These are phyloP conservation scores for Solanum appendiculatum DNA, from an alignment of 257 asterid species.

Conservation along the genomic window DNA sequence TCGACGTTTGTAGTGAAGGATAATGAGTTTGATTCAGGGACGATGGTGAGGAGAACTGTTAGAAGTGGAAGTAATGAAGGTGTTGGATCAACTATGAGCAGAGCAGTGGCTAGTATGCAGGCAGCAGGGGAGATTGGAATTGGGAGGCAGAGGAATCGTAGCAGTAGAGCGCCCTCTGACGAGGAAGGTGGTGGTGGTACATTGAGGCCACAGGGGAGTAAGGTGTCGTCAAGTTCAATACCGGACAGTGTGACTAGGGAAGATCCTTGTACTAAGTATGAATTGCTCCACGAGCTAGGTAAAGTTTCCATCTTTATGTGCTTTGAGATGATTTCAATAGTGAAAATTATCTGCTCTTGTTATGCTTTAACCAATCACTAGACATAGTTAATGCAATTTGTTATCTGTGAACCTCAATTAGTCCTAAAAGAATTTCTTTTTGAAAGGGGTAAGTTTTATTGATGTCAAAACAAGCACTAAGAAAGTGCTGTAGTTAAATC, in stretches of 20 bases:
- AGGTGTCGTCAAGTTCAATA: constrained; percentile 70
- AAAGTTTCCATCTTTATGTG: constrained; percentile 12
- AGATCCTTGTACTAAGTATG: constrained; percentile 88
- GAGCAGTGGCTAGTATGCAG: constrained; percentile 97
- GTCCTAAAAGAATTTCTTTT: neutral
- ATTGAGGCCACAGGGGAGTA: constrained; percentile 52
- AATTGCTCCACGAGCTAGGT: constrained; percentile 95
- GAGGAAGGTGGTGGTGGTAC: constrained; percentile 16
- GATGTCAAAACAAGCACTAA: neutral
- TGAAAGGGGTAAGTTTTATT: neutral
- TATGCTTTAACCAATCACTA: neutral
- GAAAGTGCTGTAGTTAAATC: neutral
- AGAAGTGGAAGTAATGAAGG: constrained; percentile 27
- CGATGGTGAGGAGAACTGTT: constrained; percentile 48
- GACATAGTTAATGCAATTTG: neutral
- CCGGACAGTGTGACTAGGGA: constrained; percentile 73
- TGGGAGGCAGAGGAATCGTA: constrained; percentile 42
- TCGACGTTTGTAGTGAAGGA: constrained; percentile 80
- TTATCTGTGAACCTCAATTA: neutral
- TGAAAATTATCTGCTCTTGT: neutral
- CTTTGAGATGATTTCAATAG: neutral
- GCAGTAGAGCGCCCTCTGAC: constrained; percentile 16
- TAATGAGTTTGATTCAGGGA: constrained; percentile 52
- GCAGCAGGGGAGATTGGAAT: constrained; percentile 59
- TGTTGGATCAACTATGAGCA: constrained; percentile 65